Base-by-base conservation (phyloP, 495 filamentous ascomycete genomes). In the Trichoderma gamsii region DNA sequence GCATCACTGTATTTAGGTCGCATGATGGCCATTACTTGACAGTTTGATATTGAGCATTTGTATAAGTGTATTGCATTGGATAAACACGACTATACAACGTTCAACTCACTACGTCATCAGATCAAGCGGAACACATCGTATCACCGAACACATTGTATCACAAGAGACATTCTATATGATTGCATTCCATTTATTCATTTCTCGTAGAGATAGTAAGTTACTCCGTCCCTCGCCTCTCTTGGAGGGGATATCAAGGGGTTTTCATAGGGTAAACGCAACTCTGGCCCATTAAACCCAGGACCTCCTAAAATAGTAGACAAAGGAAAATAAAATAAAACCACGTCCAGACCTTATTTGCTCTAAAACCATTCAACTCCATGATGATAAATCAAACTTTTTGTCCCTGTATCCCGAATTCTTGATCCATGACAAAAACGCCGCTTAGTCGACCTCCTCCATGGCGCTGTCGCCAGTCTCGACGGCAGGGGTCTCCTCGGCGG, bases 381-480 rank as follows among this genome's bases (percentile, higher is more conserved):
- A 15, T 41, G 63, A n/a, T 21, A 65, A 65, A 41, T 25, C 29
- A 25, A 41, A 41, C 41, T 65, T 65, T 44, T 65, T 65, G n/a
- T 13, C 56, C 56, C 4, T 56, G 25, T 61, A 61, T 27, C 56
- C 56, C 56, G 56, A 49, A 29, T 61, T 43, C 21, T 41, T 41
- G 15, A 41, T 41, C 4, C 63, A 44, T 25, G 56, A 13, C 35
- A 65, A 16, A 64, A 25, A 16, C 7, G 9, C 11, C 32, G 32
- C 23, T 83, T 85, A 88, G 78, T 88, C 86, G 70, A 88, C 86
- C 81, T 88, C 86, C 78, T 88, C 86, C 86, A 88, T 88, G 69
- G 85, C 81, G 76, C 80, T 85, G 76, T 84, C 81, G 63, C 79
- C 79, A 64, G 78, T 79, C 83, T 87, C 86, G 67, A 81, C 81